Evolutionary conservation across 306 rosid species (phyloP).

Genomic region (Crotalaria pallida): DNA sequence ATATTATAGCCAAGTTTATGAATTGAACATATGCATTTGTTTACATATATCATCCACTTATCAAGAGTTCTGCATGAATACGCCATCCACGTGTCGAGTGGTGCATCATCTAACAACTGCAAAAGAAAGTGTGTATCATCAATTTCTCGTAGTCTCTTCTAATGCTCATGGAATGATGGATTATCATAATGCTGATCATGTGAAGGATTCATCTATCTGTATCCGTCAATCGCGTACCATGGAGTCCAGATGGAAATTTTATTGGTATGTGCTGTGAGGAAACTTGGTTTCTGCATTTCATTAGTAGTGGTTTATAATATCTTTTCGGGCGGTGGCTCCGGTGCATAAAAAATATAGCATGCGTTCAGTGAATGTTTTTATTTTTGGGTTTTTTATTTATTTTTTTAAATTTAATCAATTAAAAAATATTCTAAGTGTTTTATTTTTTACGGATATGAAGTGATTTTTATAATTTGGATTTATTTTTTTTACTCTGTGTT

Average conservation of each 20-base stretch:
- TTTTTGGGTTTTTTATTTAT: too few species aligned
- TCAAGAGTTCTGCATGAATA: too few species aligned
- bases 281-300: background rate
- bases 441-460: too few species aligned
- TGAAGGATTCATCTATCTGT: conserved; percentile 39
- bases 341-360: too few species aligned
- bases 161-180: conserved; percentile 50
- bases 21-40: background rate
- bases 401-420: too few species aligned
- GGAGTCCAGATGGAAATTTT: conserved; percentile 69
- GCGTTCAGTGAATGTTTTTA: too few species aligned
- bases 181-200: conserved; percentile 31
- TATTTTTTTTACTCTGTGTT: too few species aligned
- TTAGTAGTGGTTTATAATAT: background rate
- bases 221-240: conserved; percentile 57
- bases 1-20: background rate
- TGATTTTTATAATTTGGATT: too few species aligned
- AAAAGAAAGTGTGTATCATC: conserved; percentile 4
- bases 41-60: background rate
- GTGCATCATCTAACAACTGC: background rate
- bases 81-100: too few species aligned
- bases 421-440: too few species aligned
- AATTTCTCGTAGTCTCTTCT: conserved; percentile 33
- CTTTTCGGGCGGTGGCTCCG: too few species aligned
- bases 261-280: conserved; percentile 45